phyloP scores from a whole-genome alignment of 257 asterid genomes.

The Solanum corneliomulleri region DNA sequence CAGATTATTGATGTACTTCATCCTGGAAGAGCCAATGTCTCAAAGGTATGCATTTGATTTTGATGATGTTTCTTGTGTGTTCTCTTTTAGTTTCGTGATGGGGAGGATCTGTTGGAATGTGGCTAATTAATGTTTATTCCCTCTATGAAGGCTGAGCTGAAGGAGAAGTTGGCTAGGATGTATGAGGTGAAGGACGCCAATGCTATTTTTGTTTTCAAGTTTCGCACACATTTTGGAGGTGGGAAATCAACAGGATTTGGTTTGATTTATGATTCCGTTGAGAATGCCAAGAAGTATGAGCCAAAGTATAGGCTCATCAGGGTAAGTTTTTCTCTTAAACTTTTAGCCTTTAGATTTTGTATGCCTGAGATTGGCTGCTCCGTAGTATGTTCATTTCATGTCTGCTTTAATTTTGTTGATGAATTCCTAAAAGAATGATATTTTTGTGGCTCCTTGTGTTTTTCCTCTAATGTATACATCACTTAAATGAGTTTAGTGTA shows the following conservation, averaged over 20 bases:
- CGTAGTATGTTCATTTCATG: neutral
- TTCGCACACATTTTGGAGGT: slow-evolving; percentile 10
- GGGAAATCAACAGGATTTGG: slow-evolving; percentile 16
- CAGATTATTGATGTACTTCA: slow-evolving; percentile 10
- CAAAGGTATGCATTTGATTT: slow-evolving; percentile 3
- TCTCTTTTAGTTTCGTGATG: neutral
- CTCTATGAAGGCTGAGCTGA: slow-evolving; percentile 1
- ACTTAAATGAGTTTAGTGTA: neutral
- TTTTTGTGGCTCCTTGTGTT: neutral
- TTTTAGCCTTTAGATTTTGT: neutral
- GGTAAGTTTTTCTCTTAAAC: neutral
- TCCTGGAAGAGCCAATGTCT: slow-evolving; percentile 14
- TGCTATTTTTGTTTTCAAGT: slow-evolving; percentile 12
- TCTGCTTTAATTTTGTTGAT: neutral
- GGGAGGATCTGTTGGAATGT: neutral
- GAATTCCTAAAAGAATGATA: neutral
- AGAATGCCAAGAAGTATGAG: slow-evolving; percentile 12
- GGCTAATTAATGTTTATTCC: neutral
- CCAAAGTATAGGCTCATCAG: slow-evolving; percentile 14
- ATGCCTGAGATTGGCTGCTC: neutral
- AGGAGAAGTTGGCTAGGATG: slow-evolving; percentile 9
- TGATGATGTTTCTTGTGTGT: neutral
- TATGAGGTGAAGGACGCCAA: slow-evolving; percentile 7
- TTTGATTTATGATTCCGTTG: slow-evolving; percentile 8
- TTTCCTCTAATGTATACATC: neutral